A percentile compares a stretch with the other conserved stretches of the same genome.
Evolutionary conservation across 192 early-diverging fungal species (phyloP).

Genomic region (Backusella australiensis): DNA sequence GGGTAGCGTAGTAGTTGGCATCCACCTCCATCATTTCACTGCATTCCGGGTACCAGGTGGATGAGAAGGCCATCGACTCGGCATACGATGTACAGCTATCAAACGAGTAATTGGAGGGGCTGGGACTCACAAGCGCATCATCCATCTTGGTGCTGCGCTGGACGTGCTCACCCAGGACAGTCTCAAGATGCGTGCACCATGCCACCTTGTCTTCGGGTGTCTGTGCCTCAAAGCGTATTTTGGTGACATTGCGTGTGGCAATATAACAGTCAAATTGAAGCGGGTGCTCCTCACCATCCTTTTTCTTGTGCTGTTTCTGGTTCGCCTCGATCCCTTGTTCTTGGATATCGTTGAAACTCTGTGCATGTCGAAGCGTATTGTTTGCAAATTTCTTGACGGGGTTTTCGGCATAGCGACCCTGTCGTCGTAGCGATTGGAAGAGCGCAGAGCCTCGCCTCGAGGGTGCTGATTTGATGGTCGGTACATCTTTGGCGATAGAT

Average conservation of each 20-base stretch:
- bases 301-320: not conserved
- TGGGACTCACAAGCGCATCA: not conserved
- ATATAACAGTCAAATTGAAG: slow-evolving; percentile 26
- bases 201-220: slow-evolving; percentile 14
- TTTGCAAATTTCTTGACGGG: not conserved
- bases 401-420: not conserved
- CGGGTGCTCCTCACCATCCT: slow-evolving; percentile 19
- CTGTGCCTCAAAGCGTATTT: slow-evolving; percentile 15
- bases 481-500: not conserved
- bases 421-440: not conserved
- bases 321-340: not conserved
- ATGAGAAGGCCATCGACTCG: not conserved
- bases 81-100: not conserved
- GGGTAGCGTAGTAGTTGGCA: no score
- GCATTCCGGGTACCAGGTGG: not conserved
- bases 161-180: slow-evolving; percentile 11
- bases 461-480: not conserved
- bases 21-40: not conserved
- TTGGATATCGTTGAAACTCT: not conserved
- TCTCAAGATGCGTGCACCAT: slow-evolving; percentile 19
- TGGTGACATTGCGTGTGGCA: slow-evolving; percentile 6
- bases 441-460: not conserved
- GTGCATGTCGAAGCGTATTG: not conserved
- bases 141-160: not conserved
- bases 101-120: not conserved